phyloP scores from a whole-genome alignment of 148 eudicot species.

The Rhododendron kiyosumense region DNA sequence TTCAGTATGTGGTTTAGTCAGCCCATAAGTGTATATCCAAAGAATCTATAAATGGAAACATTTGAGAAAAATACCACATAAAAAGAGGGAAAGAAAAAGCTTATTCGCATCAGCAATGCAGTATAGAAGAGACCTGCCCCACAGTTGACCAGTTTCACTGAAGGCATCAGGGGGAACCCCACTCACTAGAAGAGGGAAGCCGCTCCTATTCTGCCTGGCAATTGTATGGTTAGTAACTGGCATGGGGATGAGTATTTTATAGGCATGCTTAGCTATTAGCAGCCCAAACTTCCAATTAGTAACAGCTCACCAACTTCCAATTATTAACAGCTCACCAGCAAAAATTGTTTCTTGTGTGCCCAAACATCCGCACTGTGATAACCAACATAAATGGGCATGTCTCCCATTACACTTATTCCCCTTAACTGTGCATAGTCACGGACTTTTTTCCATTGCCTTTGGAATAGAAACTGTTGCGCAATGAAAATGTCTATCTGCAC shows the following conservation, averaged over 20 bases:
- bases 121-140: slow-evolving; percentile 68
- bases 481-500: slow-evolving; percentile 76
- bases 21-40: not conserved
- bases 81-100: not conserved
- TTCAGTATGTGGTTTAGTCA: not conserved
- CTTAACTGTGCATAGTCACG: slow-evolving; percentile 62
- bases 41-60: not conserved
- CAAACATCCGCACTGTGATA: slow-evolving; percentile 99
- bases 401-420: slow-evolving; percentile 94
- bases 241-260: slow-evolving; percentile 1
- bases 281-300: not conserved
- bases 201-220: slow-evolving; percentile 64
- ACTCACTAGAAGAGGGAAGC: slow-evolving; percentile 85
- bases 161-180: slow-evolving; percentile 99
- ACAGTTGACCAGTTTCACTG: slow-evolving; percentile 97
- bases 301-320: slow-evolving; percentile 35
- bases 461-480: slow-evolving; percentile 88
- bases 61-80: not conserved
- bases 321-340: slow-evolving; percentile 50
- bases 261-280: not conserved
- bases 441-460: slow-evolving; percentile 93
- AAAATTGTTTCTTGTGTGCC: slow-evolving; percentile 83
- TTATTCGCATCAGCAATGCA: not conserved
- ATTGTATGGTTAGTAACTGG: slow-evolving; percentile 19
- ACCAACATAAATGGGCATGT: slow-evolving; percentile 99